phyloP scores from a whole-genome alignment of 768 basidiomycete species.

The Tricholoma hemisulphureum region DNA sequence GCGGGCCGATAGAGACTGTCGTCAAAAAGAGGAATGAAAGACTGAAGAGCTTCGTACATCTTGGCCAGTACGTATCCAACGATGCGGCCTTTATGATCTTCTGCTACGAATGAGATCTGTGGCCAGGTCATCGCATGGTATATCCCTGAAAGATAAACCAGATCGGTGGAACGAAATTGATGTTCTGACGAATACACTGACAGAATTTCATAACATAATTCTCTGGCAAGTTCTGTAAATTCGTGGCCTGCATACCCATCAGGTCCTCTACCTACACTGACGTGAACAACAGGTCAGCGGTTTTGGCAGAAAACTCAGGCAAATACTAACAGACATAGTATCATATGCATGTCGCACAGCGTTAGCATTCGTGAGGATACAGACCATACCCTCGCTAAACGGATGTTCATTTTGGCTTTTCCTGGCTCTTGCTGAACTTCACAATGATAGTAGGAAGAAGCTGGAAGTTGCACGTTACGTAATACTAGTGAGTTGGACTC shows the following conservation, averaged over 20 bases:
- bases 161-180: neutral
- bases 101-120: conserved; percentile 88
- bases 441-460: too few species aligned
- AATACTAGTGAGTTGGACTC: too few species aligned
- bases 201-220: conserved; percentile 85
- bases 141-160: conserved; percentile 53
- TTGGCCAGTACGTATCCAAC: conserved; percentile 96
- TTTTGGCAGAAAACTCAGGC: neutral
- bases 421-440: too few species aligned
- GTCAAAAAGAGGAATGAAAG: neutral
- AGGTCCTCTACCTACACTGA: conserved; percentile 75
- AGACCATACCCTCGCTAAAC: conserved; percentile 42
- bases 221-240: conserved; percentile 90
- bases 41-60: conserved; percentile 55
- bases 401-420: conserved; percentile 46
- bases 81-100: conserved; percentile 83
- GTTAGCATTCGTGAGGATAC: conserved; percentile 1
- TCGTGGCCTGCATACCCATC: conserved; percentile 90
- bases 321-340: neutral
- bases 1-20: neutral
- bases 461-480: too few species aligned
- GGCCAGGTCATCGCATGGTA: conserved; percentile 94
- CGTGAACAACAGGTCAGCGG: conserved; percentile 1
- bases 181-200: conserved; percentile 28
- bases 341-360: neutral